These are phyloP conservation scores for Laetiporus sulphureus DNA, from an alignment of 1,284 basidiomycete genomes.

Conservation along the genomic window DNA sequence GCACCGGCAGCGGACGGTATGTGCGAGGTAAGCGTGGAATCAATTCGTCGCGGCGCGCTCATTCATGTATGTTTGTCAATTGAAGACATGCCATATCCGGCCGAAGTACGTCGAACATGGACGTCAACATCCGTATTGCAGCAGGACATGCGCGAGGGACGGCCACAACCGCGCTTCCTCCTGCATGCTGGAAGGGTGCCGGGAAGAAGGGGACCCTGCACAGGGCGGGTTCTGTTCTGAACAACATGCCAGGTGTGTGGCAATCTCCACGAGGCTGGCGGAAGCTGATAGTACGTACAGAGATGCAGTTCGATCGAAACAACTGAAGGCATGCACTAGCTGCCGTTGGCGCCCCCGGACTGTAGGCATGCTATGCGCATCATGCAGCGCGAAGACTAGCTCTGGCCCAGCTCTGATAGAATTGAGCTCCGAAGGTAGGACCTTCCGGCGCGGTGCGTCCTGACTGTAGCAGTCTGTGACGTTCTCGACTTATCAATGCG, in stretches of 20 bases:
- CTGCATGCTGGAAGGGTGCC: slow-evolving; percentile 43
- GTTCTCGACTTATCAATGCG: not conserved
- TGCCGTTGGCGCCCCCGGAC: slow-evolving; percentile 29
- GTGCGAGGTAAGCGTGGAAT: slow-evolving; percentile 33
- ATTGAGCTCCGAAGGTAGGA: slow-evolving; percentile 29
- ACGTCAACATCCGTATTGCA: slow-evolving; percentile 50
- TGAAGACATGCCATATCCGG: slow-evolving; percentile 47
- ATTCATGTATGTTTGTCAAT: not conserved
- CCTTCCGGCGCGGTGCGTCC: slow-evolving; percentile 33
- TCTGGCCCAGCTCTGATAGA: slow-evolving; percentile 33
- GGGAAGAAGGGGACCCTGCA: slow-evolving; percentile 37
- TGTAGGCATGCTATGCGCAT: slow-evolving; percentile 35
- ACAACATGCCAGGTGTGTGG: slow-evolving; percentile 43
- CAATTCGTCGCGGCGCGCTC: not conserved
- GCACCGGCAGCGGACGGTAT: slow-evolving; percentile 23
- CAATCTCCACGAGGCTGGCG: not conserved
- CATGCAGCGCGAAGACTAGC: slow-evolving; percentile 34
- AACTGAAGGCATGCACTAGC: slow-evolving; percentile 38
- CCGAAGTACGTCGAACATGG: slow-evolving; percentile 55
- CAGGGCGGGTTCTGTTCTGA: slow-evolving; percentile 50
- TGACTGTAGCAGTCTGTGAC: too few species aligned
- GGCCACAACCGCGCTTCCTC: slow-evolving; percentile 26
- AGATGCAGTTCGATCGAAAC: slow-evolving; percentile 40
- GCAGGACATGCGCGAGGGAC: slow-evolving; percentile 50
- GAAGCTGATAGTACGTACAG: slow-evolving; percentile 23